Evolutionary conservation across 768 basidiomycete species (phyloP).

Genomic region (Leccinum aurantiacum): DNA sequence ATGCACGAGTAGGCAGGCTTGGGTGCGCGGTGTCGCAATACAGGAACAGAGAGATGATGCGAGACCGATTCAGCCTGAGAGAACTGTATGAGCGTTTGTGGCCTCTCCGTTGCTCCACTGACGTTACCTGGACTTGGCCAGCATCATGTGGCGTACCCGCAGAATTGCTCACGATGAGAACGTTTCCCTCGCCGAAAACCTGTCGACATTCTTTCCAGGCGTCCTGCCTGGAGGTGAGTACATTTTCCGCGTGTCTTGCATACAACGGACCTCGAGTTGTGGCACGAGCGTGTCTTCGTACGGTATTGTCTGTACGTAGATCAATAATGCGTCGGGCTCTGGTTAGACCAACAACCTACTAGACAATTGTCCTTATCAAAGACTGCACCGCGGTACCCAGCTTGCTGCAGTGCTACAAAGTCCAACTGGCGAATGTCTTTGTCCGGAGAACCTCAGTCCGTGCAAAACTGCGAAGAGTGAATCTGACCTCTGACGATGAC

Average conservation of each 20-base stretch:
- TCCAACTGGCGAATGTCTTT: constrained; percentile 85
- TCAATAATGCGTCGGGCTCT: background rate
- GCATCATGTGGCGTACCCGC: constrained; percentile 80
- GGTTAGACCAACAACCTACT: constrained; percentile 42
- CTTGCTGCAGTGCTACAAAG: constrained; percentile 65
- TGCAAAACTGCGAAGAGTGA: background rate
- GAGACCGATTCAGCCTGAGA: constrained; percentile 86
- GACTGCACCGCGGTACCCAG: constrained; percentile 86
- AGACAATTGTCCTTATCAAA: constrained; percentile 99
- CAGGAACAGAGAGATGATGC: constrained; percentile 73
- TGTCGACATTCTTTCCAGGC: constrained; percentile 74
- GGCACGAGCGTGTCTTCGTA: constrained; percentile 74
- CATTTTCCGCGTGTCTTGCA: background rate
- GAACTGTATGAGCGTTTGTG: background rate
- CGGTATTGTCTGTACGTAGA: constrained; percentile 66
- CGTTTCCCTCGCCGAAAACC: constrained; percentile 73
- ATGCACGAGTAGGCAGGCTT: constrained; percentile 87
- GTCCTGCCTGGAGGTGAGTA: constrained; percentile 40
- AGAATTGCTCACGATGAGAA: constrained; percentile 93
- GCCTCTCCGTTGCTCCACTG: background rate
- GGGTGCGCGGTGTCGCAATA: constrained; percentile 69
- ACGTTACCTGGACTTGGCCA: constrained; percentile 74
- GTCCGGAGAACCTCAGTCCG: constrained; percentile 36
- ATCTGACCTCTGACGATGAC: constrained; percentile 63
- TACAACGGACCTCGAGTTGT: constrained; percentile 59